These are phyloP conservation scores for Pestalotiopsis sp. DNA, from an alignment of 2,329 filamentous ascomycete species.

Conservation along the genomic window DNA sequence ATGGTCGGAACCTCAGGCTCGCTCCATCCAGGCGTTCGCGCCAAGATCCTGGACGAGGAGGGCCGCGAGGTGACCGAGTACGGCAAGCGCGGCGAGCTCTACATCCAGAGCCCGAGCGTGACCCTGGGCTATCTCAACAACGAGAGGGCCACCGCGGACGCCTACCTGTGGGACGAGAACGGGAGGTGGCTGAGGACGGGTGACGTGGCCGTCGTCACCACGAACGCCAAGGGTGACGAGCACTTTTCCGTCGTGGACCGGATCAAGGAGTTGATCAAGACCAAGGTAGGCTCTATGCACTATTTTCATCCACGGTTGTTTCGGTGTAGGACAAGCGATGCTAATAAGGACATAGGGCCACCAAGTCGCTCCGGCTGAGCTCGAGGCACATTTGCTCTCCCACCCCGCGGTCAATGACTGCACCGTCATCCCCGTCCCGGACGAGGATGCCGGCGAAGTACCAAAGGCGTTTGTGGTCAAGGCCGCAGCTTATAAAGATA, in stretches of 20 bases:
- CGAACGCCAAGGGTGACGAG: slow-evolving; percentile 68
- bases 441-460: slow-evolving; percentile 64
- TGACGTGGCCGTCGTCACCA: slow-evolving; percentile 76
- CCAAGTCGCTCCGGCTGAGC: slow-evolving; percentile 82
- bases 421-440: slow-evolving; percentile 75
- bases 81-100: slow-evolving; percentile 77
- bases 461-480: slow-evolving; percentile 71
- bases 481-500: slow-evolving; percentile 36
- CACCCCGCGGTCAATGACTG: slow-evolving; percentile 78
- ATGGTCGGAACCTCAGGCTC: slow-evolving; percentile 74
- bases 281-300: slow-evolving; percentile 41
- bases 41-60: slow-evolving; percentile 68
- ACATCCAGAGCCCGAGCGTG: slow-evolving; percentile 76
- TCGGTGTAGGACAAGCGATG: not conserved
- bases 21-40: slow-evolving; percentile 66
- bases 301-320: no score
- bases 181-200: slow-evolving; percentile 82
- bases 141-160: slow-evolving; percentile 78
- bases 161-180: slow-evolving; percentile 69
- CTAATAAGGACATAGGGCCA: slow-evolving; percentile 52
- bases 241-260: slow-evolving; percentile 87
- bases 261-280: slow-evolving; percentile 54
- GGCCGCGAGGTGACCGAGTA: slow-evolving; percentile 68
- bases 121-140: slow-evolving; percentile 88
- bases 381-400: slow-evolving; percentile 78